A percentile compares a stretch with the other conserved stretches of the same genome.
phyloP scores from a whole-genome alignment of 345 rosid species.

The Ceriops tagal region DNA sequence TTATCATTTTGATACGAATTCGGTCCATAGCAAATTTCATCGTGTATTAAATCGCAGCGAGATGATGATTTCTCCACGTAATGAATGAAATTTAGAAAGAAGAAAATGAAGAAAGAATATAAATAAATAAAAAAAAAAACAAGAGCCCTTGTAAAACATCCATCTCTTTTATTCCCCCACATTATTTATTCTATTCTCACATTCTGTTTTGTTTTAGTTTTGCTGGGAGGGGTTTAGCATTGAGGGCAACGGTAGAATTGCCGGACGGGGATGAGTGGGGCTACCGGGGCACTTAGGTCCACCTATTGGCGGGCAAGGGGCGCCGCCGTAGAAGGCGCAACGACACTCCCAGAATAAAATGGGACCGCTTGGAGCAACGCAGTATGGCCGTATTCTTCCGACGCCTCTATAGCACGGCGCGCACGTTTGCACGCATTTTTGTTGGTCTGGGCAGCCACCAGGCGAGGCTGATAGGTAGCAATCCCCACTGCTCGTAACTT shows the following conservation, averaged over 20 bases:
- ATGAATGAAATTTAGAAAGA: too few species aligned
- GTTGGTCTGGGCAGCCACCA: constrained; percentile 10
- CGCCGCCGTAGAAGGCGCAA: constrained; percentile 1
- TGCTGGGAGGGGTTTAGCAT: neutral
- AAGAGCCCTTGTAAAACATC: too few species aligned
- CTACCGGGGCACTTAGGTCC: neutral
- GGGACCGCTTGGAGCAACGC: neutral
- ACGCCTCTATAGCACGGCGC: constrained; percentile 12
- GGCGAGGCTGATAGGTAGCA: neutral
- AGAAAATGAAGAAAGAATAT: too few species aligned
- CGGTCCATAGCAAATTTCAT: too few species aligned
- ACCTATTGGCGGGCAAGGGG: constrained; percentile 12
- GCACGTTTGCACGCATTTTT: constrained; percentile 1
- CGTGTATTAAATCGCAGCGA: too few species aligned
- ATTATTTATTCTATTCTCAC: neutral
- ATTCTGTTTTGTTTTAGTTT: neutral
- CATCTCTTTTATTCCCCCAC: neutral
- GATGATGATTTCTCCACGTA: too few species aligned
- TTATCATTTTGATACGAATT: too few species aligned
- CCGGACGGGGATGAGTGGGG: neutral
- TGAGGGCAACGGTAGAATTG: neutral
- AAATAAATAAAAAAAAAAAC: too few species aligned
- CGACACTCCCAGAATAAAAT: constrained; percentile 4
- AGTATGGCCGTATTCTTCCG: neutral
- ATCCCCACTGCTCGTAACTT: neutral